phyloP scores from a whole-genome alignment of 768 basidiomycete genomes.

The Tylopilus subfusipes region DNA sequence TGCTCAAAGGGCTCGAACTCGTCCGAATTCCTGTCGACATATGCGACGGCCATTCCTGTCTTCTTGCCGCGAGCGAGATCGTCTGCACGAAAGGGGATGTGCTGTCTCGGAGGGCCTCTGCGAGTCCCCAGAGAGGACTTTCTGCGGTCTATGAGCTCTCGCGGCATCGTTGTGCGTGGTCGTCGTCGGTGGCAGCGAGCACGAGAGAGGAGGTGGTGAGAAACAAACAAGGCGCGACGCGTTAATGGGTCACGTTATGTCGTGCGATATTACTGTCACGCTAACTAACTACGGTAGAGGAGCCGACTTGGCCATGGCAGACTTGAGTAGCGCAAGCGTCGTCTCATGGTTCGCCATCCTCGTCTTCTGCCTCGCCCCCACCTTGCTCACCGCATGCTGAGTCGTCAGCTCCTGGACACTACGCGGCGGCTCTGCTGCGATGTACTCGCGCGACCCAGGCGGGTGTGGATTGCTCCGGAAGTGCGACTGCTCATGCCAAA shows the following conservation, averaged over 20 bases:
- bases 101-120: conserved; percentile 58
- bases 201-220: conserved; percentile 12
- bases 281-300: neutral
- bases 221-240: conserved; percentile 27
- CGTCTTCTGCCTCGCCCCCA: neutral
- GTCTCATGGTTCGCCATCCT: neutral
- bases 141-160: conserved; percentile 24
- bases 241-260: conserved; percentile 25
- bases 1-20: conserved; percentile 82
- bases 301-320: conserved; percentile 17
- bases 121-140: conserved; percentile 44
- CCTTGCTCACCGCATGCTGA: conserved; percentile 1
- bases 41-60: conserved; percentile 67
- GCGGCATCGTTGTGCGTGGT: conserved; percentile 23
- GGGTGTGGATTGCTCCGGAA: conserved; percentile 41
- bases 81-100: conserved; percentile 76
- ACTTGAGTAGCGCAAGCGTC: conserved; percentile 15
- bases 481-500: conserved; percentile 31
- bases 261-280: conserved; percentile 24
- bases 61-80: conserved; percentile 77
- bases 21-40: conserved; percentile 71
- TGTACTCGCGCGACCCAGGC: conserved; percentile 51
- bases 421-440: conserved; percentile 29
- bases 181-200: conserved; percentile 13
- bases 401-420: conserved; percentile 21